Evolutionary conservation across 1,139 yeast genomes (phyloP), one percentile per base, ranked within the genome.

Genomic region (Saccharomyces hybrid): DNA sequence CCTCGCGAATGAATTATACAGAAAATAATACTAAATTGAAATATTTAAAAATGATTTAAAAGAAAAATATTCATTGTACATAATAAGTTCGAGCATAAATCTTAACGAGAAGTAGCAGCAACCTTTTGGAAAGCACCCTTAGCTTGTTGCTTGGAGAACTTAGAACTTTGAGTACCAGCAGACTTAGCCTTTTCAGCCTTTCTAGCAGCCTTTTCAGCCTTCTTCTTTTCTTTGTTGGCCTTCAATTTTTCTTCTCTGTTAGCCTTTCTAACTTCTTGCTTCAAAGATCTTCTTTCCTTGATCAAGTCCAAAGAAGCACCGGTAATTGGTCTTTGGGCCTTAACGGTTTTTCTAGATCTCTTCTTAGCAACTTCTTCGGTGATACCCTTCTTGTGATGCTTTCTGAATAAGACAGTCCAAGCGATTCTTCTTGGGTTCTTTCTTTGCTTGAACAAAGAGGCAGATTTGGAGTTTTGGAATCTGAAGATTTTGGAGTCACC

Each of bases 361-460:
- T 88, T 95, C 88, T 90, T 95, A 78, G 95, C 73, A 68, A 88
- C 87, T 82, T 93, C 99, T 84, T 93, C 99, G 74, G 97, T 85
- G 75, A 91, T 84, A 83, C 99, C 99, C 83, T 93, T 93, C 88
- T 89, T 91, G 96, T 93, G 98, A 82, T 91, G 97, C 82, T 96
- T 88, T 86, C 99, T 93, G 93, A 83, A 93, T 73, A 93, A 85
- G 74, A 91, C 97, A 69, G 99, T 93, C 99, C 99, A 93, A 67
- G 98, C 86, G 76, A 93, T 85, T 86, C 97, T 88, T 86, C 99
- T 90, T 81, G 99, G 99, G 91, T 95, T 93, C 95, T 93, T 93
- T 86, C 98, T 90, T 84, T 95, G 99, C 75, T 86, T 85, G 95
- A 93, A 93, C 75, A 93, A 86, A 76, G 99, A 90, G 73, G 96